Percentiles rank a stretch among this genome's conserved stretches.
These are phyloP conservation scores for Hericium alpestre DNA, from an alignment of 768 basidiomycete species.

Conservation along the genomic window DNA sequence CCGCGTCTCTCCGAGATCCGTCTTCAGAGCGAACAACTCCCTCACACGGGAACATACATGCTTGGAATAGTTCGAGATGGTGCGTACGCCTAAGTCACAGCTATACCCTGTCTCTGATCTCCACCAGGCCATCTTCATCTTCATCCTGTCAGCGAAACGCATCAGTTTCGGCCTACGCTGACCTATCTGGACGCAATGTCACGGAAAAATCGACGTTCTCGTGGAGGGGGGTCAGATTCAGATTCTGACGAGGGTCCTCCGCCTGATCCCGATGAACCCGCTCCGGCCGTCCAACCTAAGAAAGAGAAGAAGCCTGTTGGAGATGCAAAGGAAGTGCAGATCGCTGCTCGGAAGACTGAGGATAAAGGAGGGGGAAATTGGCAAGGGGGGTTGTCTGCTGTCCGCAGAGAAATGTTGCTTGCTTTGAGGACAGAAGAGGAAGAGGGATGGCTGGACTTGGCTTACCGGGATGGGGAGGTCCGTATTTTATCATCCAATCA, in stretches of 20 bases:
- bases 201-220: constrained; percentile 43
- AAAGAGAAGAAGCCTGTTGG: constrained; percentile 45
- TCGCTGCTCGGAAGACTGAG: constrained; percentile 52
- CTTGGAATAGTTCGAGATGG: constrained; percentile 71
- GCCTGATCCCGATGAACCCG: constrained; percentile 66
- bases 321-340: constrained; percentile 71
- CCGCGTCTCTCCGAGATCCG: constrained; percentile 59
- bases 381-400: constrained; percentile 57
- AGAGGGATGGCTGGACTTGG: constrained; percentile 60
- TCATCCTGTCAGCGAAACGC: constrained; percentile 66
- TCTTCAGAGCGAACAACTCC: constrained; percentile 61
- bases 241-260: constrained; percentile 75
- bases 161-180: constrained; percentile 75
- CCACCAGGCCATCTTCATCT: constrained; percentile 57
- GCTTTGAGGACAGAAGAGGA: constrained; percentile 70
- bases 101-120: background rate
- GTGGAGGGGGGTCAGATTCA: constrained; percentile 44
- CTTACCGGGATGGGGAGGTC: constrained; percentile 59
- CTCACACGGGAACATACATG: constrained; percentile 56
- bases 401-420: constrained; percentile 67
- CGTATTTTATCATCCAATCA: constrained; percentile 13
- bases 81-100: constrained; percentile 21
- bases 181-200: constrained; percentile 71
- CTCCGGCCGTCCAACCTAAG: constrained; percentile 36
- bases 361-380: constrained; percentile 50